These are phyloP conservation scores for Aspergillus carlsbadensis DNA, from an alignment of 495 filamentous ascomycete species.

Conservation along the genomic window DNA sequence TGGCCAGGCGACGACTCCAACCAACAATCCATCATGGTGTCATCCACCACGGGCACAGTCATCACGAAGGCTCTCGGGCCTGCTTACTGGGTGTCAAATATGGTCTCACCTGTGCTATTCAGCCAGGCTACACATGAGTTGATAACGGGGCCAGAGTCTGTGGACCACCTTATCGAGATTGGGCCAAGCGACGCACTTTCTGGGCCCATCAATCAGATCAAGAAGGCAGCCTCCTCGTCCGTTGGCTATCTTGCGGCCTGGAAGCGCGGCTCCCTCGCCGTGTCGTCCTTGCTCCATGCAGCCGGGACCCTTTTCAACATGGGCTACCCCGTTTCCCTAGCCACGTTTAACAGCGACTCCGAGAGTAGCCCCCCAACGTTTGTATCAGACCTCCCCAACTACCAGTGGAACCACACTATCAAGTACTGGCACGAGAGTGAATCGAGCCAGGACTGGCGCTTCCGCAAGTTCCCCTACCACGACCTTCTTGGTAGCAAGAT, in stretches of 20 bases:
- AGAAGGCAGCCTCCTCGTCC: too few species aligned
- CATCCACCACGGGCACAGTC: slow-evolving; percentile 10
- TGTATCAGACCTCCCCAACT: slow-evolving; percentile 18
- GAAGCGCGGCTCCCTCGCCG: too few species aligned
- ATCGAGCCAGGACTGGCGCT: background rate
- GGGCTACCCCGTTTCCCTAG: too few species aligned
- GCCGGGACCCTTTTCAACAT: too few species aligned
- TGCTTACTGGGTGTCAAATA: slow-evolving; percentile 27
- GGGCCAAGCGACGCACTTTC: background rate
- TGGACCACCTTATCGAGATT: slow-evolving; percentile 4
- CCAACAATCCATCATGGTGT: too few species aligned
- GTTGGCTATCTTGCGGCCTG: too few species aligned
- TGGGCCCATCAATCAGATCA: background rate
- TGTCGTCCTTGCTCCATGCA: too few species aligned
- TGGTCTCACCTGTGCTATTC: slow-evolving; percentile 32
- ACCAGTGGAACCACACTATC: slow-evolving; percentile 1
- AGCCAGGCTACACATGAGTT: slow-evolving; percentile 20
- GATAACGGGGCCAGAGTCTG: background rate
- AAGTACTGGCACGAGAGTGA: background rate
- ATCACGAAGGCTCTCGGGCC: background rate
- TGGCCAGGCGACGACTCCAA: background rate
- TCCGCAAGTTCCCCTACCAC: background rate
- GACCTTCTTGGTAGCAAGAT: slow-evolving; percentile 9
- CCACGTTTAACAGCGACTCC: too few species aligned
- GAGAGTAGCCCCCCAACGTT: too few species aligned